phyloP scores from a whole-genome alignment of 78 protist species.

The Protostelium mycophagum region DNA sequence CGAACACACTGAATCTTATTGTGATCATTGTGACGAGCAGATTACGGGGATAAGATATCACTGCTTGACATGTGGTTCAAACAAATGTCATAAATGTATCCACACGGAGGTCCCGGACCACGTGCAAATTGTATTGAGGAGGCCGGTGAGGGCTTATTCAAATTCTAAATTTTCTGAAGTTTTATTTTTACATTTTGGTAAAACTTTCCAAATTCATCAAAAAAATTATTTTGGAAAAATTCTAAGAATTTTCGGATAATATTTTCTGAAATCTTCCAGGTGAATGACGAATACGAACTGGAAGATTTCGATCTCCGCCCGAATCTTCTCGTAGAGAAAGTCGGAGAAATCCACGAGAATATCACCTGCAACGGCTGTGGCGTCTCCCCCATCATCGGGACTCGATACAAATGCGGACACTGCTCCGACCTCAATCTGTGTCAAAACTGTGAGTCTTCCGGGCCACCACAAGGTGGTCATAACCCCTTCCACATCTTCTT shows the following conservation, averaged over 20 bases:
- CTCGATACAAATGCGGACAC: not conserved
- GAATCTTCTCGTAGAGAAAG: not conserved
- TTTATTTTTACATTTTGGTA: no score
- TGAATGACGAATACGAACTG: not conserved
- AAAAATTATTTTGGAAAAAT: no score
- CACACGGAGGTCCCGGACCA: not conserved
- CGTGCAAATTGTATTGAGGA: not conserved
- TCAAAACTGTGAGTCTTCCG: not conserved
- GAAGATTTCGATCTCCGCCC: not conserved
- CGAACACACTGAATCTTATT: not conserved
- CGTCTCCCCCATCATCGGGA: not conserved
- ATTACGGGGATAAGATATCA: not conserved
- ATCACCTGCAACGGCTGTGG: not conserved
- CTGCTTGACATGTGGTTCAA: not conserved
- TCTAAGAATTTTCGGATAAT: no score
- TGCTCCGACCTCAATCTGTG: not conserved
- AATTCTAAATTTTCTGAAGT: no score
- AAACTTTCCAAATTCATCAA: no score
- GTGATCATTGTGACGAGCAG: not conserved
- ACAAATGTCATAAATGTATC: not conserved
- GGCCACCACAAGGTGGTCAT: no score
- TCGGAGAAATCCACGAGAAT: not conserved
- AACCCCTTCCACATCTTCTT: not conserved
- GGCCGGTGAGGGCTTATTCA: not conserved
- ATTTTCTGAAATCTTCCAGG: not conserved